These are phyloP conservation scores for Apophysomyces trapeziformis DNA, from an alignment of 371 early-diverging fungal species.

Conservation along the genomic window DNA sequence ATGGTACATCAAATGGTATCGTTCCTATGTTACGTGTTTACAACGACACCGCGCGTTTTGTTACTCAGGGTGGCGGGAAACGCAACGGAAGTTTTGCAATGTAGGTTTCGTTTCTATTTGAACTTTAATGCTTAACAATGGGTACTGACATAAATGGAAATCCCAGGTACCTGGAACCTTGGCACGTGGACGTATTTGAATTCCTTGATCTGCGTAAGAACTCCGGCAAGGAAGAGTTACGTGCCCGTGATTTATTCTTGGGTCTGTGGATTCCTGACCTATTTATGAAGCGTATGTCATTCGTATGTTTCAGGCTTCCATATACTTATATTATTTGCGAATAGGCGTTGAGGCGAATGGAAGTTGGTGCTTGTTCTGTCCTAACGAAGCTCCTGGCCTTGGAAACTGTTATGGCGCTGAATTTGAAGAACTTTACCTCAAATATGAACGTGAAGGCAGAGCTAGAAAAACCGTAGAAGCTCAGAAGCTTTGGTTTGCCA, in stretches of 20 bases:
- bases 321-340: background rate
- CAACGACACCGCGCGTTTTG: constrained; percentile 98
- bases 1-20: constrained; percentile 98
- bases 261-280: constrained; percentile 99
- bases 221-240: constrained; percentile 97
- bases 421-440: constrained; percentile 90
- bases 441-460: constrained; percentile 88
- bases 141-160: background rate
- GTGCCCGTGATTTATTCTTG: constrained; percentile 98
- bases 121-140: background rate
- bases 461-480: constrained; percentile 93
- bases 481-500: constrained; percentile 99
- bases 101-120: constrained; percentile 12
- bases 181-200: constrained; percentile 99
- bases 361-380: constrained; percentile 98
- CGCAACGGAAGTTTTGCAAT: constrained; percentile 99
- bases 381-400: constrained; percentile 95
- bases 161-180: constrained; percentile 93
- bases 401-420: constrained; percentile 95
- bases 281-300: constrained; percentile 91
- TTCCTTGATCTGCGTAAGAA: constrained; percentile 99
- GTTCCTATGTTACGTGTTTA: constrained; percentile 98
- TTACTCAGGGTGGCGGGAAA: constrained; percentile 99
- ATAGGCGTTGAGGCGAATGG: constrained; percentile 85
- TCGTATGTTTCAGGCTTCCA: background rate